Evolutionary conservation across 1,284 basidiomycete species (phyloP).

Genomic region (Cutaneotrichosporon sp.): DNA sequence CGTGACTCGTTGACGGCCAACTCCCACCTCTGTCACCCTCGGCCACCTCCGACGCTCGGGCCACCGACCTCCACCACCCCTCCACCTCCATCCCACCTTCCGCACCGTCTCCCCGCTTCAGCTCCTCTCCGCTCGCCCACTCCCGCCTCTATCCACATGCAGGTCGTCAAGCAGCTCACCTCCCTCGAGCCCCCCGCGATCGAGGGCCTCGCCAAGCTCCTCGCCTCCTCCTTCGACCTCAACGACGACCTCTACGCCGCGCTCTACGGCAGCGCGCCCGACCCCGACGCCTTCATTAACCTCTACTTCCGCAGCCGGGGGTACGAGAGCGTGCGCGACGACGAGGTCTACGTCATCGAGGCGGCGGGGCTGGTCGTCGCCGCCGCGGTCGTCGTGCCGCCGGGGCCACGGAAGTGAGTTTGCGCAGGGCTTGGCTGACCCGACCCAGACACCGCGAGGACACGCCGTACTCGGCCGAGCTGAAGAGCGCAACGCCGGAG

Average conservation of each 20-base stretch:
- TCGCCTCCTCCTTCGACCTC: constrained; percentile 12
- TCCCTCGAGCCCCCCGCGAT: not conserved
- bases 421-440: not conserved
- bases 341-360: constrained; percentile 2
- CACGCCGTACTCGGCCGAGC: constrained; percentile 14
- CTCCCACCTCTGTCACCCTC: too few relatives aligned
- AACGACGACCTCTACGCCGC: constrained; percentile 10
- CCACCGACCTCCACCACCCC: too few relatives aligned
- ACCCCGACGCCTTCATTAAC: not conserved
- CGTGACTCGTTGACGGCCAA: too few relatives aligned
- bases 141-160: not conserved
- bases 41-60: too few relatives aligned
- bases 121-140: too few relatives aligned
- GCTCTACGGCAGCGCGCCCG: constrained; percentile 1
- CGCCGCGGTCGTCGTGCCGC: constrained; percentile 6
- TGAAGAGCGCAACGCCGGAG: not conserved
- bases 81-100: too few relatives aligned
- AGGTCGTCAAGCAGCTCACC: constrained; percentile 1
- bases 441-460: not conserved
- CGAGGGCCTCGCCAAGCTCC: constrained; percentile 3
- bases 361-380: constrained; percentile 1
- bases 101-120: too few relatives aligned
- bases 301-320: constrained; percentile 5
- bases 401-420: not conserved
- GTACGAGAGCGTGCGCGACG: constrained; percentile 8